phyloP scores from a whole-genome alignment of 768 basidiomycete genomes.

The Panellus pusillus region DNA sequence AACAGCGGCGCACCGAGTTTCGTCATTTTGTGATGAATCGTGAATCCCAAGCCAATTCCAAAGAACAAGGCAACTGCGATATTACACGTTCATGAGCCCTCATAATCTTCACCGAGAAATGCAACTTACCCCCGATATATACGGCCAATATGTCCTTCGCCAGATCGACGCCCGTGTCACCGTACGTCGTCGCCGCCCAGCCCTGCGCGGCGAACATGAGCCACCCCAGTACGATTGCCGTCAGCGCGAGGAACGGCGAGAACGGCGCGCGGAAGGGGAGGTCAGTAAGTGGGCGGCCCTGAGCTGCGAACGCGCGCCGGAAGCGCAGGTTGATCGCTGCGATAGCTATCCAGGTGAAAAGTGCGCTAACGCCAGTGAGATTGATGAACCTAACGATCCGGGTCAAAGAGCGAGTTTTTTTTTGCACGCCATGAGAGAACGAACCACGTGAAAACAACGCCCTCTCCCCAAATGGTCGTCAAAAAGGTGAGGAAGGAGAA shows the following conservation, averaged over 20 bases:
- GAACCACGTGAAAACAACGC: constrained; percentile 53
- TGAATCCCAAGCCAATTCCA: constrained; percentile 11
- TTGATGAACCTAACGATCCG: constrained; percentile 41
- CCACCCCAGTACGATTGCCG: constrained; percentile 48
- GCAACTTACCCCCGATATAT: constrained; percentile 1
- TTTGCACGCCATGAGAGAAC: neutral
- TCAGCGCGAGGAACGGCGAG: constrained; percentile 51
- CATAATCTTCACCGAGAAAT: no score
- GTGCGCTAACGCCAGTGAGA: constrained; percentile 63
- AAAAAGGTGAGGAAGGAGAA: constrained; percentile 53
- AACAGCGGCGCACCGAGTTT: constrained; percentile 8
- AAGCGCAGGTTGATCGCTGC: constrained; percentile 59
- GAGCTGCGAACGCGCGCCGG: constrained; percentile 56
- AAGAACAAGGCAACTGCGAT: constrained; percentile 9
- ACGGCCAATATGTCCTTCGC: constrained; percentile 28
- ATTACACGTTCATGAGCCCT: neutral
- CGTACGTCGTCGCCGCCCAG: constrained; percentile 46
- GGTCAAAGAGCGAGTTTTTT: neutral
- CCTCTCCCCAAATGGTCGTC: constrained; percentile 59
- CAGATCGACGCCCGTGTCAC: constrained; percentile 41
- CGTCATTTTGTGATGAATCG: constrained; percentile 12
- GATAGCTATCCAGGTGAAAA: constrained; percentile 68
- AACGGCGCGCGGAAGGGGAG: constrained; percentile 60
- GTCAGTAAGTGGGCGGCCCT: constrained; percentile 50
- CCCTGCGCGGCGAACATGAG: constrained; percentile 59